phyloP scores from a whole-genome alignment of 805 yeast species.

The Barnettozyma sucrosica region DNA sequence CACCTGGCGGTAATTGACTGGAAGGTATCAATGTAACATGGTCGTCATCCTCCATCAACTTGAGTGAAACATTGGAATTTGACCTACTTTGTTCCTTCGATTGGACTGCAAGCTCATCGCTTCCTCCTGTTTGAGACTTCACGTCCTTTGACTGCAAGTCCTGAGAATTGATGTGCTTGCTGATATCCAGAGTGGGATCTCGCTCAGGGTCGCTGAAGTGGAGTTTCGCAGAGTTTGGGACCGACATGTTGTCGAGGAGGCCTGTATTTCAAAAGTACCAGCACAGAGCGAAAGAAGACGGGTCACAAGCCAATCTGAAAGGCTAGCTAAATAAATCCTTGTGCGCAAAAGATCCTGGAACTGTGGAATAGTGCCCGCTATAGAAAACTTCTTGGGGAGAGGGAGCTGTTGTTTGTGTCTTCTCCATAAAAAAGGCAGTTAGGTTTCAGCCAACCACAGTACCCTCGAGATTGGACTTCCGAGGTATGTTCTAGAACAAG shows the following conservation, averaged over 20 bases:
- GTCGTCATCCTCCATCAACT: constrained; percentile 1
- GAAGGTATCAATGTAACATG: background rate
- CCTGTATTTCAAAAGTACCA: background rate
- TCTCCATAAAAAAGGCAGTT: background rate
- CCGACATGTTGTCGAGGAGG: background rate
- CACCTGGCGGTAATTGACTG: background rate
- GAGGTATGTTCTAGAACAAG: background rate
- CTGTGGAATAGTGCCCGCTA: background rate
- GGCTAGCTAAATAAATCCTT: background rate
- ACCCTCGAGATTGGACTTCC: background rate
- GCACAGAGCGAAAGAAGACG: background rate
- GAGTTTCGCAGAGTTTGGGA: background rate
- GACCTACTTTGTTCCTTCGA: constrained; percentile 3
- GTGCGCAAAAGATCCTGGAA: background rate
- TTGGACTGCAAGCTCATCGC: background rate
- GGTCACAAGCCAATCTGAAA: background rate
- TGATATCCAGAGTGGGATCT: background rate
- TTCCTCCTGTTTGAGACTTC: background rate
- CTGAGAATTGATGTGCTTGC: background rate
- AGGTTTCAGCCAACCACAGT: too few relatives aligned
- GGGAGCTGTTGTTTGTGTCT: background rate
- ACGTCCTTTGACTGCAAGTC: background rate
- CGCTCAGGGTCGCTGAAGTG: background rate
- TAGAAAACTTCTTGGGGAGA: background rate
- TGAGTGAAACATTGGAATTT: constrained; percentile 4